Percentiles rank a stretch among this genome's conserved stretches.
Conservation (phyloP, 257 asterid genomes). For the Mitragyna speciosa region DNA sequence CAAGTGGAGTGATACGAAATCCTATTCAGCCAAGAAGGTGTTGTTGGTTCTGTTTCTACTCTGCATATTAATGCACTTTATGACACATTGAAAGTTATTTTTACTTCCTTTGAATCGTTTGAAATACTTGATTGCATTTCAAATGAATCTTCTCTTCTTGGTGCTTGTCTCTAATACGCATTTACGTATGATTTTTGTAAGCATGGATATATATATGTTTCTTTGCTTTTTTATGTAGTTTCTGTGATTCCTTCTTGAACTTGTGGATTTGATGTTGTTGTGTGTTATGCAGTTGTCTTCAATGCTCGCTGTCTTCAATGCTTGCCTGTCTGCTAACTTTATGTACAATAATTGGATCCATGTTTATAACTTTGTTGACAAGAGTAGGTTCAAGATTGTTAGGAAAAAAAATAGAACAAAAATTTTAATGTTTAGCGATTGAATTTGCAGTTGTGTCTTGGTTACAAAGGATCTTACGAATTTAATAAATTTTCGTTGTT, state of each 20-base stretch:
- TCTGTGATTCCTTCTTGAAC: neutral
- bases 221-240: neutral
- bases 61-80: neutral
- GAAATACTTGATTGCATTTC: neutral
- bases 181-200: no score
- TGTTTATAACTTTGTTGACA: neutral
- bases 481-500: no score
- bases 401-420: neutral
- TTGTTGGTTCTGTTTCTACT: slow-evolving; percentile 5
- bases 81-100: neutral
- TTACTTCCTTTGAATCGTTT: neutral
- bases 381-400: neutral
- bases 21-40: slow-evolving; percentile 77
- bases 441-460: neutral
- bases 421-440: neutral
- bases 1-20: slow-evolving; percentile 79
- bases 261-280: no score
- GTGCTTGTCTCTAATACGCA: neutral
- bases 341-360: neutral
- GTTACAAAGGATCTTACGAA: neutral
- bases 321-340: neutral
- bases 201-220: no score
- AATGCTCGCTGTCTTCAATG: no score
- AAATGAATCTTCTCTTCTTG: neutral
- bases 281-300: no score